A percentile compares a stretch with the other conserved stretches of the same genome.
Conservation (phyloP, 2,329 filamentous ascomycete species). For the Hypocreales sp. region DNA sequence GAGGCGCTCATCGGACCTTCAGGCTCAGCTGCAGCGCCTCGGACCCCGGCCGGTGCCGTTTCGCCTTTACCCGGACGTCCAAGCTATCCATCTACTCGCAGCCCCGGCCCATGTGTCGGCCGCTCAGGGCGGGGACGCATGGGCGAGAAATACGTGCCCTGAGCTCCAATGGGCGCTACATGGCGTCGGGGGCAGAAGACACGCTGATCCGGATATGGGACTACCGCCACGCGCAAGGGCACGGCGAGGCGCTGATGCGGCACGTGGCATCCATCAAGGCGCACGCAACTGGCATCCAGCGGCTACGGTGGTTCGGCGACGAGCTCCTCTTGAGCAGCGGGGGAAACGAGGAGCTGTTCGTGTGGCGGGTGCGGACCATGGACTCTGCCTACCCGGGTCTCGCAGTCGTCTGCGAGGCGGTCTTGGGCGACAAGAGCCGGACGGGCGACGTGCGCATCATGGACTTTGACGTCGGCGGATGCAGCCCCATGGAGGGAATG, state of each 20-base stretch:
- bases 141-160: slow-evolving; percentile 65
- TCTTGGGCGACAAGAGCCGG: slow-evolving; percentile 31
- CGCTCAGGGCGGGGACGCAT: slow-evolving; percentile 59
- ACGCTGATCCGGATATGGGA: slow-evolving; percentile 59
- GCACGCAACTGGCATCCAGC: slow-evolving; percentile 74
- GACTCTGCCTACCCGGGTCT: slow-evolving; percentile 32
- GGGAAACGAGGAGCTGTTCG: slow-evolving; percentile 76
- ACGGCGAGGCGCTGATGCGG: slow-evolving; percentile 11
- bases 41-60: slow-evolving; percentile 23
- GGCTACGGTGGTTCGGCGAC: slow-evolving; percentile 59
- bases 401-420: slow-evolving; percentile 40
- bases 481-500: slow-evolving; percentile 20
- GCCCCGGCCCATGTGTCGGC: slow-evolving; percentile 16
- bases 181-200: slow-evolving; percentile 60
- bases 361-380: slow-evolving; percentile 54
- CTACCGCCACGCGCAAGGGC: slow-evolving; percentile 13
- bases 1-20: slow-evolving; percentile 71
- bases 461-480: slow-evolving; percentile 48
- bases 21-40: slow-evolving; percentile 21
- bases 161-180: slow-evolving; percentile 21
- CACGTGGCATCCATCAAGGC: slow-evolving; percentile 54
- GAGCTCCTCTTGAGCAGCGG: slow-evolving; percentile 70
- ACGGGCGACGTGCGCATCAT: slow-evolving; percentile 63
- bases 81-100: slow-evolving; percentile 32
- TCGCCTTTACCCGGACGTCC: slow-evolving; percentile 64